Evolutionary conservation across 2,329 filamentous ascomycete species (phyloP).

Genomic region (Tolypocladium endophyticum): DNA sequence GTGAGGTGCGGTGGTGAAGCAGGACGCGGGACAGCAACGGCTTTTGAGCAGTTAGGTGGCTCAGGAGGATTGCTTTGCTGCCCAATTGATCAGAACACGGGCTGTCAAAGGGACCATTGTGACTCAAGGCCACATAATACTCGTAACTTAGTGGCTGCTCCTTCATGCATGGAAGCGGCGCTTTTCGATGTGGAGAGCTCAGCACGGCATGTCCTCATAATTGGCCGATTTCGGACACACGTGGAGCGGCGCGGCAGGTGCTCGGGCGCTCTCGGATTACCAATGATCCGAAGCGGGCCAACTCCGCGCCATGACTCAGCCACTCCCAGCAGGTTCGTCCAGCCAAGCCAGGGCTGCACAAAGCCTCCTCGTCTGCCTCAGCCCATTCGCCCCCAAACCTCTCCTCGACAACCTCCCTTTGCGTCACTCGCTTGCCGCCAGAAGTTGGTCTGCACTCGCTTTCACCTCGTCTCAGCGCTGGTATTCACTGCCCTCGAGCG

Average conservation of each 20-base stretch:
- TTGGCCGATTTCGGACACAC: background rate
- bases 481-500: constrained; percentile 9
- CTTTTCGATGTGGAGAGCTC: background rate
- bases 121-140: background rate
- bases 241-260: background rate
- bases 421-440: constrained; percentile 20
- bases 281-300: background rate
- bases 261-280: background rate
- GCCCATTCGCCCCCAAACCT: constrained; percentile 7
- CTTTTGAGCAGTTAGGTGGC: background rate
- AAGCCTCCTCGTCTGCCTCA: constrained; percentile 5
- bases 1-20: background rate
- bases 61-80: background rate
- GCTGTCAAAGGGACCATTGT: background rate
- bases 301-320: background rate
- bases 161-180: background rate
- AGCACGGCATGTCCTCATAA: background rate
- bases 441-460: constrained; percentile 23
- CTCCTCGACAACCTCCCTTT: constrained; percentile 14
- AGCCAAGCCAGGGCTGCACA: background rate
- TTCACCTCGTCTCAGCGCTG: constrained; percentile 7
- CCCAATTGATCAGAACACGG: background rate
- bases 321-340: background rate
- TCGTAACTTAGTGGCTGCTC: background rate
- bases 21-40: background rate